These are phyloP conservation scores for Cetraspora pellucida DNA, from an alignment of 192 early-diverging fungal genomes.

Conservation along the genomic window DNA sequence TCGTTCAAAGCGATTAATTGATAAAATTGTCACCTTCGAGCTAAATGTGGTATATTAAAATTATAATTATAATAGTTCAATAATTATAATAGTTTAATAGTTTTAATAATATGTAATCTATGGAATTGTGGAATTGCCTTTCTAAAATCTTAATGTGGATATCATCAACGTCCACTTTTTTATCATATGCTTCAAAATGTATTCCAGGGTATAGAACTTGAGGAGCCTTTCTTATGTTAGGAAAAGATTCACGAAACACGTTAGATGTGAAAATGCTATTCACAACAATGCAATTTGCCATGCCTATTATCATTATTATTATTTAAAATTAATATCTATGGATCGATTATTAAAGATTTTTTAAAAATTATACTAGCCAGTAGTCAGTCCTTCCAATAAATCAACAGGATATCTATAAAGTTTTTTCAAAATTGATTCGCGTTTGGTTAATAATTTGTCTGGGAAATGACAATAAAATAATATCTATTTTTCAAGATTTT, in stretches of 20 bases:
- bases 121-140: no score
- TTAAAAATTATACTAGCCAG: constrained; percentile 48
- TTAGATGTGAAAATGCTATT: constrained; percentile 87
- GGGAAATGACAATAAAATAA: constrained; percentile 98
- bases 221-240: constrained; percentile 59
- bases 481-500: constrained; percentile 50
- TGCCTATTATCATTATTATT: constrained; percentile 47
- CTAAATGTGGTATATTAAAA: constrained; percentile 4
- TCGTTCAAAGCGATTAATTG: constrained; percentile 96
- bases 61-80: constrained; percentile 12
- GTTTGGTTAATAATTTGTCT: constrained; percentile 77
- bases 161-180: constrained; percentile 54
- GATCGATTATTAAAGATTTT: not conserved
- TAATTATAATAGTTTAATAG: constrained; percentile 11
- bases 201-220: constrained; percentile 86
- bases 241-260: constrained; percentile 75
- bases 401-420: constrained; percentile 86
- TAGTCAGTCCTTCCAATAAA: constrained; percentile 82
- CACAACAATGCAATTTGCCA: constrained; percentile 90
- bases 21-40: constrained; percentile 57
- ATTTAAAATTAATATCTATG: not conserved
- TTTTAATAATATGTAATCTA: no score
- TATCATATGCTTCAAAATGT: constrained; percentile 72
- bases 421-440: constrained; percentile 60
- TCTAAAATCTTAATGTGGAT: constrained; percentile 56